Evolutionary conservation across 2,329 filamentous ascomycete species (phyloP), one percentile per base, ranked within the genome.

Genomic region (Colletotrichum musae): DNA sequence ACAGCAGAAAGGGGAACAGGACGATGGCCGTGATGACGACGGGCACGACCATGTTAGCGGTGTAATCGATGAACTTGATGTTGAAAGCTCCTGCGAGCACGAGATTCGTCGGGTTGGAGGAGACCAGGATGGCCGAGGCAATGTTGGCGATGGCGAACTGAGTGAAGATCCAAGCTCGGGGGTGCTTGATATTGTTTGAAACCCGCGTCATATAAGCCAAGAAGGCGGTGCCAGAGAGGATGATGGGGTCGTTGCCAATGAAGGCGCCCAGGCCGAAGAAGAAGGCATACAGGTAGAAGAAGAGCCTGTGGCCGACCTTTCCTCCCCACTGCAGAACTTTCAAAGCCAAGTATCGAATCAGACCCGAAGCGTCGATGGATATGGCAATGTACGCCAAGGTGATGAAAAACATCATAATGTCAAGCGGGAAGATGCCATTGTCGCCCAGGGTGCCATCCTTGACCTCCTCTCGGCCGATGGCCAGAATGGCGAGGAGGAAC

Each of bases 131-230:
- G 0, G 92, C 91, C 0, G 92, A 94, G 2, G 89, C 89, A 56
- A 94, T 92, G 70, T 94, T 94, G 59, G 91, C 91, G 1, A 93
- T 78, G 16, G 92, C 87, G 66, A 94, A 94, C 68, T 94, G 92
- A 2, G 87, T 88, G 73, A 89, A 87, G 24, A 94, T 93, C 92
- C 92, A 94, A 0, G 92, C 92, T 74, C 89, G 83, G 0, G 92
- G 91, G 65, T 92, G 88, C 12, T 60, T 59, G 47, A 94, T 94
- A 72, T 94, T 94, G 78, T 87, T 90, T 0, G 91, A 93, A 0
- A 93, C 91, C 6, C 91, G 84, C 0, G 91, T 94, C 91, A 94
- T 93, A 78, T 94, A 94, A 3, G 92, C 90, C 13, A 94, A 84
- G 64, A 94, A 94, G 0, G 92, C 88, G 0, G 92, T 94, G 1